Percentiles rank a stretch among this genome's conserved stretches.
Conservation (phyloP, 2,329 filamentous ascomycete genomes). For the Botrytis sinoallii region DNA sequence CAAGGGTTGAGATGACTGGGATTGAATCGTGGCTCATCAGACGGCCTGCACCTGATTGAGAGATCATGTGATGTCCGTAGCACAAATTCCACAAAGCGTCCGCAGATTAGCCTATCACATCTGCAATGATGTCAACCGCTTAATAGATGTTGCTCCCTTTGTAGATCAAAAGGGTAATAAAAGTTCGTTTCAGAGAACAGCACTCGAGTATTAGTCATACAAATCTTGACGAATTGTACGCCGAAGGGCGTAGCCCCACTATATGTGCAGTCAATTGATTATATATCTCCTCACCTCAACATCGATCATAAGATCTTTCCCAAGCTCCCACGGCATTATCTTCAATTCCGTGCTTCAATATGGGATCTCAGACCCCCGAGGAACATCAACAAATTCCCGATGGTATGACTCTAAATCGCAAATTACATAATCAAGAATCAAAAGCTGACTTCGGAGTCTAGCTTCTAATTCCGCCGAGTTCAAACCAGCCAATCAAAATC, state of each 20-base stretch:
- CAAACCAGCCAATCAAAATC: constrained; percentile 23
- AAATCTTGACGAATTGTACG: neutral
- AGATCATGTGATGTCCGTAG: neutral
- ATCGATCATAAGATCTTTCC: neutral
- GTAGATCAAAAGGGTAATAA: neutral
- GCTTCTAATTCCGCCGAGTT: constrained; percentile 25
- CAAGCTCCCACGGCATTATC: neutral
- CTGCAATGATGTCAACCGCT: neutral
- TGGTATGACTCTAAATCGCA: constrained; percentile 21
- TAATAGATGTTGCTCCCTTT: too few species aligned
- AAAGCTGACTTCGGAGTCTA: constrained; percentile 17
- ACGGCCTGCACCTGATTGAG: accelerated
- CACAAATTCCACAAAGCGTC: neutral
- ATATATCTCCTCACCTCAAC: neutral
- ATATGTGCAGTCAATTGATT: neutral
- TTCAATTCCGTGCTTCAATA: neutral
- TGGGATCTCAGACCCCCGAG: constrained; percentile 12
- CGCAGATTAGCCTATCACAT: neutral
- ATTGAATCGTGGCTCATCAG: neutral
- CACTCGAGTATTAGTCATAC: neutral
- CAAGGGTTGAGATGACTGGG: neutral
- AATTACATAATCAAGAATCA: neutral
- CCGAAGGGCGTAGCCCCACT: neutral
- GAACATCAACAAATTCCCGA: constrained; percentile 21
- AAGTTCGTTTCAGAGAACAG: neutral